Conservation (phyloP, 495 filamentous ascomycete genomes). For the Apodospora peruviana region DNA sequence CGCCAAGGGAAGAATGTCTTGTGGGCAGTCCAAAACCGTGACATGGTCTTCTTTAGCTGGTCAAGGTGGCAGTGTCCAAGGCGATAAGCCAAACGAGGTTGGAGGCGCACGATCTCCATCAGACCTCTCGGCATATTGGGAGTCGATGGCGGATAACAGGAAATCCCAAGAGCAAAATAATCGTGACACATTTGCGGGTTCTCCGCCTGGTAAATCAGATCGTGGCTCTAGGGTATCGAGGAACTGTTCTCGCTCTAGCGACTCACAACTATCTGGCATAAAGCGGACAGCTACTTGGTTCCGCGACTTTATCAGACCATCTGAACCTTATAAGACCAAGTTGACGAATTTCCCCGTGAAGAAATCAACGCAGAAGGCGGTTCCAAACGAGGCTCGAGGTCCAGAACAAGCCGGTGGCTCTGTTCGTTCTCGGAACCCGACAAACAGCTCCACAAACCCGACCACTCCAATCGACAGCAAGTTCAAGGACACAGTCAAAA, state of each 20-base stretch:
- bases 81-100: conserved; percentile 1
- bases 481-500: conserved; percentile 29
- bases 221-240: neutral
- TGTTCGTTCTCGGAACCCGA: conserved; percentile 1
- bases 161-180: neutral
- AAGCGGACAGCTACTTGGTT: conserved; percentile 17
- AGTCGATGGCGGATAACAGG: conserved; percentile 5
- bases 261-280: conserved; percentile 5
- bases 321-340: conserved; percentile 13
- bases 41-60: neutral
- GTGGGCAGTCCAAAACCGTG: neutral
- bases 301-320: conserved; percentile 13
- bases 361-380: neutral
- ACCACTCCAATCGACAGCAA: conserved; percentile 17
- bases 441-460: neutral
- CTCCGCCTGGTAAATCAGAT: neutral
- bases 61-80: neutral
- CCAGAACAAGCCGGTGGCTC: neutral
- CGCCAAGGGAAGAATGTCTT: too few species aligned
- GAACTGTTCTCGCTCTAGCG: neutral
- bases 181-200: too few species aligned
- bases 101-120: conserved; percentile 10
- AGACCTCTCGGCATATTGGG: conserved; percentile 19
- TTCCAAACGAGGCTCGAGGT: neutral
- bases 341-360: conserved; percentile 13